A percentile compares a stretch with the other conserved stretches of the same genome.
These are phyloP conservation scores for Mycena epipterygia DNA, from an alignment of 768 basidiomycete species.

Conservation along the genomic window DNA sequence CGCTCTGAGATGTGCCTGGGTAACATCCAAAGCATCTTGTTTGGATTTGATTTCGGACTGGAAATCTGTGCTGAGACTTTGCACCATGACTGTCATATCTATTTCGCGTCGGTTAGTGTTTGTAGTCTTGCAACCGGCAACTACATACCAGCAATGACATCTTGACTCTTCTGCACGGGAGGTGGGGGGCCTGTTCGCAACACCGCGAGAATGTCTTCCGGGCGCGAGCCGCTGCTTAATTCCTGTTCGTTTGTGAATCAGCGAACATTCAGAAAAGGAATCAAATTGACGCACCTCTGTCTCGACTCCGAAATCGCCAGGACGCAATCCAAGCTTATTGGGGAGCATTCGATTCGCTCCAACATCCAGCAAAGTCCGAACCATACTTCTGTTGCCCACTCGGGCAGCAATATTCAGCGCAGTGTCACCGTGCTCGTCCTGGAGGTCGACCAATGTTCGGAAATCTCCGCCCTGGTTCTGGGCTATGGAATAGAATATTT, in stretches of 20 bases:
- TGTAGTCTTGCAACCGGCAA: background rate
- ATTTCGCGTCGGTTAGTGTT: constrained; percentile 26
- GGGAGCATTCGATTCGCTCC: constrained; percentile 91
- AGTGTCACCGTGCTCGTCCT: constrained; percentile 96
- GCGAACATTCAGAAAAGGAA: background rate
- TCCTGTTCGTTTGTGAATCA: constrained; percentile 59
- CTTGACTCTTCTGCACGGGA: constrained; percentile 90
- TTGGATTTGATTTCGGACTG: constrained; percentile 87
- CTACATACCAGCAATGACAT: constrained; percentile 80
- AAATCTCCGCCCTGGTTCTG: constrained; percentile 83
- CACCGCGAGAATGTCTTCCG: constrained; percentile 85
- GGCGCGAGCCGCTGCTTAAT: constrained; percentile 74
- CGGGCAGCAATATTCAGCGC: constrained; percentile 95
- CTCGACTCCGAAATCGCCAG: constrained; percentile 96
- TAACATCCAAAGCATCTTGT: constrained; percentile 89
- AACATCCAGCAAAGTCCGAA: constrained; percentile 89
- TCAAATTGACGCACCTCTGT: constrained; percentile 74
- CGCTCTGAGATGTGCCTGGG: constrained; percentile 87
- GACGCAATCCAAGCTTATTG: constrained; percentile 94
- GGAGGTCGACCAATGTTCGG: constrained; percentile 85
- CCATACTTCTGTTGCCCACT: constrained; percentile 90
- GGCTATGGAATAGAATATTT: constrained; percentile 89
- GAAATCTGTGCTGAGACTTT: constrained; percentile 83
- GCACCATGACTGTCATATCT: constrained; percentile 92
- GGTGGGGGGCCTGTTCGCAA: constrained; percentile 80